Conservation (phyloP, 495 filamentous ascomycete species). For the Annulohypoxylon nitens region DNA sequence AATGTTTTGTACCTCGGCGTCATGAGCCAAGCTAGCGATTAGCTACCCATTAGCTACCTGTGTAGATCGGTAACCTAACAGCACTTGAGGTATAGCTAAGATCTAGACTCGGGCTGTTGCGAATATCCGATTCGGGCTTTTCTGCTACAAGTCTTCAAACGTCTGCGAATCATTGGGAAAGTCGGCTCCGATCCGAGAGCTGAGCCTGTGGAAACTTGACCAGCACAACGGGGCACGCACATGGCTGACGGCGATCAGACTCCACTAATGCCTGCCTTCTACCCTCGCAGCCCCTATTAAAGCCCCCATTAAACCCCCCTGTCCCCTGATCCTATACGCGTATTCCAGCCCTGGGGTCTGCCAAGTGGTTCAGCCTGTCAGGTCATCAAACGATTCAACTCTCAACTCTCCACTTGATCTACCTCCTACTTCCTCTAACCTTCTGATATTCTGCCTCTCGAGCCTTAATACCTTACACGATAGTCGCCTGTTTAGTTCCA, state of each 20-base stretch:
- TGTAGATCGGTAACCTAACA: no score
- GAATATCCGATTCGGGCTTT: conserved; percentile 21
- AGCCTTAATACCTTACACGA: conserved; percentile 16
- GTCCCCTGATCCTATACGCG: conserved; percentile 31
- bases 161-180: conserved; percentile 27
- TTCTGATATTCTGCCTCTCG: conserved; percentile 18
- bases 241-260: conserved; percentile 43
- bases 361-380: conserved; percentile 43
- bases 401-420: conserved; percentile 47
- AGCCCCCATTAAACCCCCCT: conserved; percentile 32
- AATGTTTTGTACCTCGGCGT: conserved; percentile 14
- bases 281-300: not conserved
- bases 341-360: conserved; percentile 23
- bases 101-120: conserved; percentile 28
- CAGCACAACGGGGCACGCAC: conserved; percentile 40
- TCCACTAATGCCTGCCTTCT: conserved; percentile 26
- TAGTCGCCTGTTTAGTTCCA: not conserved
- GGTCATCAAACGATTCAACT: conserved; percentile 6
- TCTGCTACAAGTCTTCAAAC: conserved; percentile 32
- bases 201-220: conserved; percentile 37
- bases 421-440: conserved; percentile 29
- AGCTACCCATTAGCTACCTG: not conserved
- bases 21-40: conserved; percentile 15
- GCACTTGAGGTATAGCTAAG: not conserved
- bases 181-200: conserved; percentile 37